Conservation (phyloP, 2,329 filamentous ascomycete genomes). For the Neonectria hederae region DNA sequence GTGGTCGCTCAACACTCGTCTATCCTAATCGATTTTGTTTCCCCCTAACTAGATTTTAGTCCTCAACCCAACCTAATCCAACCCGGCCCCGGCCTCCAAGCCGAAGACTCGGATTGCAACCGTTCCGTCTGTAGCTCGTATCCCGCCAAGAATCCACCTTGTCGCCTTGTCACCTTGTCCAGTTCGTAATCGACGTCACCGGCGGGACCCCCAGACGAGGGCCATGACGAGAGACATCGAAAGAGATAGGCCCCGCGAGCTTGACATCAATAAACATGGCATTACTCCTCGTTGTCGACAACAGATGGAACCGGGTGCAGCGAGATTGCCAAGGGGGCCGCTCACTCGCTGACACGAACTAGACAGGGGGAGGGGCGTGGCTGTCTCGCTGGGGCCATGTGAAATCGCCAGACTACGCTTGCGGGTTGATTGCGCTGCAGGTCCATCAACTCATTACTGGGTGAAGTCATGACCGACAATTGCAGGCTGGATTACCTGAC, state of each 20-base stretch:
- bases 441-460: conserved; percentile 13
- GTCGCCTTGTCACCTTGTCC: conserved; percentile 7
- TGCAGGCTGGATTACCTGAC: neutral
- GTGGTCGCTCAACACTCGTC: neutral
- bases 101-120: neutral
- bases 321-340: conserved; percentile 34
- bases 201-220: conserved; percentile 20
- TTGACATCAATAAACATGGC: conserved; percentile 35
- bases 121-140: conserved; percentile 11
- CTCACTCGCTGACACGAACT: conserved; percentile 33
- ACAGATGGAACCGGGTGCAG: conserved; percentile 20
- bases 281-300: conserved; percentile 15
- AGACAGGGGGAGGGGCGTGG: conserved; percentile 25
- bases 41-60: neutral
- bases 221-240: conserved; percentile 5
- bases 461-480: conserved; percentile 1
- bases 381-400: conserved; percentile 22
- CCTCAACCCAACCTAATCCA: conserved; percentile 2
- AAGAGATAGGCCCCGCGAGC: conserved; percentile 26
- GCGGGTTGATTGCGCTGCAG: conserved; percentile 19
- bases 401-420: conserved; percentile 20
- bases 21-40: conserved; percentile 20
- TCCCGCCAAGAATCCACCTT: conserved; percentile 21
- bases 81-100: neutral
- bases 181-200: conserved; percentile 25